A percentile compares a stretch with the other conserved stretches of the same genome.
These are phyloP conservation scores for Pythium sukuiense DNA, from an alignment of 352 stramenopile species.

Conservation along the genomic window DNA sequence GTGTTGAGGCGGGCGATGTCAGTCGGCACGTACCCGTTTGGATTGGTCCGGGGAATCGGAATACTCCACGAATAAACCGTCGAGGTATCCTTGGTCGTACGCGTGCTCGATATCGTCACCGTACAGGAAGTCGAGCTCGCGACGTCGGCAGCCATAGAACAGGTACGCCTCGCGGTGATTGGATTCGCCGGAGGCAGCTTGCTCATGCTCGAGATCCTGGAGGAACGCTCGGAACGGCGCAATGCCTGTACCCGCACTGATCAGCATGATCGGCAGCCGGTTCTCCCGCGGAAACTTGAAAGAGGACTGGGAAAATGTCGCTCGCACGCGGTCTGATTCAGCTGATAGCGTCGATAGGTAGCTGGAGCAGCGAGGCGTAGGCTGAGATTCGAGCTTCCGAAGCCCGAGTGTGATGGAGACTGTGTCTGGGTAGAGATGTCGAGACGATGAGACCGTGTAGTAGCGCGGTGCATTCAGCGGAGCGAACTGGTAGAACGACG, in stretches of 20 bases:
- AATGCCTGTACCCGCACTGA: slow-evolving; percentile 79
- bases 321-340: slow-evolving; percentile 46
- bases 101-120: slow-evolving; percentile 56
- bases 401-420: slow-evolving; percentile 78
- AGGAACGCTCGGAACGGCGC: slow-evolving; percentile 82
- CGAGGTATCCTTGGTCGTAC: slow-evolving; percentile 39
- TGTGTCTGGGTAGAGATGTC: slow-evolving; percentile 45
- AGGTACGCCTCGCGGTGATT: slow-evolving; percentile 57
- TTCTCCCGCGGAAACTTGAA: slow-evolving; percentile 73
- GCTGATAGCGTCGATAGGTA: slow-evolving; percentile 57
- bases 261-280: slow-evolving; percentile 64
- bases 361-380: slow-evolving; percentile 72
- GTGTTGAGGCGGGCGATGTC: not conserved
- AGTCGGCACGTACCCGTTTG: slow-evolving; percentile 47
- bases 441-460: slow-evolving; percentile 85
- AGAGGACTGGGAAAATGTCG: slow-evolving; percentile 69
- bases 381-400: slow-evolving; percentile 47
- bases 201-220: slow-evolving; percentile 71
- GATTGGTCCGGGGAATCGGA: slow-evolving; percentile 35
- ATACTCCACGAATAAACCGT: slow-evolving; percentile 60
- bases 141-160: slow-evolving; percentile 74
- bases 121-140: slow-evolving; percentile 71
- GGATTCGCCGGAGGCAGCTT: slow-evolving; percentile 16
- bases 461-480: slow-evolving; percentile 67
- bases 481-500: slow-evolving; percentile 66